phyloP scores from a whole-genome alignment of 1,139 yeast species.

The Diutina catenulata region DNA sequence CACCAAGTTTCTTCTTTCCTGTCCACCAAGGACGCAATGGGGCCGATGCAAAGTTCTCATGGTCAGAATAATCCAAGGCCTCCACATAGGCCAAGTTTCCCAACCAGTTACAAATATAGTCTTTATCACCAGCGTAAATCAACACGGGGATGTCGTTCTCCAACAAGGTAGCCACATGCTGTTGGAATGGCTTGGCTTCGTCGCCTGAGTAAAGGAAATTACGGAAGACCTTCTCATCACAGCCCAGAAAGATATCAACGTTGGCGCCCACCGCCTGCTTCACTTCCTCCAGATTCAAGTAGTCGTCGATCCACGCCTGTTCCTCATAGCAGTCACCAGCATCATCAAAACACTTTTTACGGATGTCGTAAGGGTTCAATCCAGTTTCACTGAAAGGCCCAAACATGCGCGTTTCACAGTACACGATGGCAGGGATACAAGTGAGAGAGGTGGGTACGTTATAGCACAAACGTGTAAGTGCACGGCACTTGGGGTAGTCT shows the following conservation, averaged over 20 bases:
- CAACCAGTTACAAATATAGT: constrained; percentile 28
- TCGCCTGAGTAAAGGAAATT: constrained; percentile 52
- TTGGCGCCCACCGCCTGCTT: constrained; percentile 52
- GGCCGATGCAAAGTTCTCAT: constrained; percentile 15
- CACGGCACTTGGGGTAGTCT: constrained; percentile 7
- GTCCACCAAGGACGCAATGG: constrained; percentile 31
- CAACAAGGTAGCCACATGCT: constrained; percentile 43
- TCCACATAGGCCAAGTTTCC: constrained; percentile 28
- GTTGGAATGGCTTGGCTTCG: constrained; percentile 54
- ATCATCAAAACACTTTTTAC: constrained; percentile 38
- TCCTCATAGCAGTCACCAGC: constrained; percentile 45
- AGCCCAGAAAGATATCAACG: constrained; percentile 22
- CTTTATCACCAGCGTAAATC: constrained; percentile 30
- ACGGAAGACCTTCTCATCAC: constrained; percentile 17
- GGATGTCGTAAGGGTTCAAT: constrained; percentile 58
- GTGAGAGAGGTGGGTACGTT: constrained; percentile 7
- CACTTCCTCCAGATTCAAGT: constrained; percentile 48
- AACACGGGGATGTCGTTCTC: constrained; percentile 34
- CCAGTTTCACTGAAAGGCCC: constrained; percentile 46
- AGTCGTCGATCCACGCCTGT: constrained; percentile 41
- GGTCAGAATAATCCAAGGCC: constrained; percentile 18
- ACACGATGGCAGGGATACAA: constrained; percentile 8
- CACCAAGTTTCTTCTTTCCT: constrained; percentile 23
- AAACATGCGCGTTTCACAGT: constrained; percentile 8
- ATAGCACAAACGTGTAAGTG: constrained; percentile 7